Conservation (phyloP, 2,329 filamentous ascomycete genomes). For the Hawksworthiomyces lignivorus region DNA sequence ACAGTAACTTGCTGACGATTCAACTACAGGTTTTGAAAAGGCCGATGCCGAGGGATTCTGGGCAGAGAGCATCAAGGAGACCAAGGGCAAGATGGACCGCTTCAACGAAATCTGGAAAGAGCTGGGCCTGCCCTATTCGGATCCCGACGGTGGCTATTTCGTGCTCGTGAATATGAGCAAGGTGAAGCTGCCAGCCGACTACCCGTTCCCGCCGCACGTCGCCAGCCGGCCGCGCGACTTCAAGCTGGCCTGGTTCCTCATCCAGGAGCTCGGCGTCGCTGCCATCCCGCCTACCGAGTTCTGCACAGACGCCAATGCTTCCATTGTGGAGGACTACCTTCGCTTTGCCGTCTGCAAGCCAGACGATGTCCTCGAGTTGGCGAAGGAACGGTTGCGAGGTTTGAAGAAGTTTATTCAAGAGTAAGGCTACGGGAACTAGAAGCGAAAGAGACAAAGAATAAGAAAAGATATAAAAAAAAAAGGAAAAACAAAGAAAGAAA, state of each 20-base stretch:
- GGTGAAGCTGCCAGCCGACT: constrained; percentile 74
- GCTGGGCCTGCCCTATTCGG: constrained; percentile 71
- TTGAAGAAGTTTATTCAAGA: constrained; percentile 60
- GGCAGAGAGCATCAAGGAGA: constrained; percentile 73
- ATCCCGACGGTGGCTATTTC: constrained; percentile 96
- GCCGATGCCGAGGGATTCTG: constrained; percentile 83
- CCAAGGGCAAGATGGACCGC: constrained; percentile 79
- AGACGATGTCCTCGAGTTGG: constrained; percentile 72
- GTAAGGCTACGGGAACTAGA: background rate
- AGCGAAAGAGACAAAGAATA: background rate
- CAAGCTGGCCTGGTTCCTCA: constrained; percentile 91
- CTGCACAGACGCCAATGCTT: constrained; percentile 76
- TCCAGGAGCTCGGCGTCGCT: constrained; percentile 91
- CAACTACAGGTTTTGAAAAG: constrained; percentile 63
- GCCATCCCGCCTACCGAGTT: constrained; percentile 97
- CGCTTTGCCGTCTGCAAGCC: constrained; percentile 96
- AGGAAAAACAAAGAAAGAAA: background rate
- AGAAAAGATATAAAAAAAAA: background rate
- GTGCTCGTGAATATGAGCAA: constrained; percentile 89
- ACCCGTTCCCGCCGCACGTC: constrained; percentile 85
- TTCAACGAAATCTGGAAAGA: constrained; percentile 81
- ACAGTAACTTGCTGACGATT: constrained; percentile 1
- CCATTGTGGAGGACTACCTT: constrained; percentile 86
- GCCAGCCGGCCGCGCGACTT: constrained; percentile 83
- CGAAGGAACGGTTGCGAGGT: constrained; percentile 66